Base-by-base conservation (phyloP, 2,329 filamentous ascomycete species). In the Parastagonospora avenae region DNA sequence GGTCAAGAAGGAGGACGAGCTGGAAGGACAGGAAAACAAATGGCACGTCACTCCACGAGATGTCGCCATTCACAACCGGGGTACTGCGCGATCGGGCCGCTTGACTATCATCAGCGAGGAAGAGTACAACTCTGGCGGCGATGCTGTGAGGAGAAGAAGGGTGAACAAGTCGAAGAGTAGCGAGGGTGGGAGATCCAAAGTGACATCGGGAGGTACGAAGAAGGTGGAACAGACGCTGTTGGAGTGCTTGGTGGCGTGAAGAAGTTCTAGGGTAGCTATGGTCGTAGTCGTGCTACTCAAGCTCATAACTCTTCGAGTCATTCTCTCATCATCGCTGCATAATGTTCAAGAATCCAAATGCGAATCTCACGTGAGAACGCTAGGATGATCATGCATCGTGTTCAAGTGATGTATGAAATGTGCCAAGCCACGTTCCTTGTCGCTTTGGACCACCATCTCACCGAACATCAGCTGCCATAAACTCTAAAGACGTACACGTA, bases 381-480 rank as follows among this genome's bases (percentile, higher is more conserved):
- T n/a, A n/a, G n/a, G 30, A 24, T 44, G 37, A 50, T 58, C 52
- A 56, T 38, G 43, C 56, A 33, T n/a, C 42, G 1, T 27, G 27
- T 42, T 9, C 60, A 57, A 48, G 52, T 60, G 57, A 59, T 55
- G 39, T 37, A 19, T n/a, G 19, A 19, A 14, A 42, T 42, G 43
- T 35, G 54, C 55, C 52, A 58, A 57, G 31, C 46, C 12, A 41
- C 45, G 46, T 42, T 36, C 50, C 45, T 42, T 50, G 30, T 53
- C 48, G 45, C 44, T 46, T 53, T 24, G 19, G 19, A 48, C 48
- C 44, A 28, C 32, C 33, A 14, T 39, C 44, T 38, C 24, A 50
- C 31, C 32, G 51, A 30, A 48, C 55, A 60, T 63, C 58, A 56
- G 45, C 58, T 54, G 54, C 44, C 31, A 51, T 42, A 36, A 46